Evolutionary conservation across 2,329 filamentous ascomycete species (phyloP).

Genomic region (Claviceps spartinae): DNA sequence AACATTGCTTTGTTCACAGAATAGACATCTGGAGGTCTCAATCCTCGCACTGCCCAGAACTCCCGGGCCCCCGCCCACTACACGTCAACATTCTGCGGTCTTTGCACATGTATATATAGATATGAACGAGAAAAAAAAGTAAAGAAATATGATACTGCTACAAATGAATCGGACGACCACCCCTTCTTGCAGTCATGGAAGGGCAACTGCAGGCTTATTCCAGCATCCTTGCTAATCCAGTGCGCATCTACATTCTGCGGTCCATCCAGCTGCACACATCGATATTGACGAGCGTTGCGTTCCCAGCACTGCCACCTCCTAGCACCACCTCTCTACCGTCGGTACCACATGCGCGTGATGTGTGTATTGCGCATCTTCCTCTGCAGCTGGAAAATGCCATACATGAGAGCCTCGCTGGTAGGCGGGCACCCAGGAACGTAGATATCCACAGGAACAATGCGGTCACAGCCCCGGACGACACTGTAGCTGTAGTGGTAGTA

Average conservation of each 20-base stretch:
- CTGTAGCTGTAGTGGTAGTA: slow-evolving; percentile 82
- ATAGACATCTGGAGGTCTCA: too few relatives aligned
- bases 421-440: slow-evolving; percentile 66
- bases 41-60: too few relatives aligned
- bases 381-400: slow-evolving; percentile 62
- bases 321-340: slow-evolving; percentile 27
- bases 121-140: neutral
- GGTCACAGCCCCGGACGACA: slow-evolving; percentile 61
- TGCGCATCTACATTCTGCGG: neutral
- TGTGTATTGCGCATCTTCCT: slow-evolving; percentile 56
- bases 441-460: slow-evolving; percentile 66
- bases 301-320: neutral
- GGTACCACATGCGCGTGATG: slow-evolving; percentile 44
- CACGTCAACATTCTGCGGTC: neutral
- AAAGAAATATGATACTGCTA: neutral
- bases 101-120: neutral
- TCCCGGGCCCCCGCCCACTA: too few relatives aligned
- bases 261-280: neutral
- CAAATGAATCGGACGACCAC: too few relatives aligned
- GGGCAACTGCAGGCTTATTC: neutral
- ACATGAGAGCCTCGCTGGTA: slow-evolving; percentile 49
- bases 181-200: too few relatives aligned
- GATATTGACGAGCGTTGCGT: neutral
- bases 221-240: neutral
- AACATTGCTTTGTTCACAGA: too few relatives aligned